A percentile compares a stretch with the other conserved stretches of the same genome.
phyloP scores from a whole-genome alignment of 345 rosid species.

The Capsella bursapastoris region DNA sequence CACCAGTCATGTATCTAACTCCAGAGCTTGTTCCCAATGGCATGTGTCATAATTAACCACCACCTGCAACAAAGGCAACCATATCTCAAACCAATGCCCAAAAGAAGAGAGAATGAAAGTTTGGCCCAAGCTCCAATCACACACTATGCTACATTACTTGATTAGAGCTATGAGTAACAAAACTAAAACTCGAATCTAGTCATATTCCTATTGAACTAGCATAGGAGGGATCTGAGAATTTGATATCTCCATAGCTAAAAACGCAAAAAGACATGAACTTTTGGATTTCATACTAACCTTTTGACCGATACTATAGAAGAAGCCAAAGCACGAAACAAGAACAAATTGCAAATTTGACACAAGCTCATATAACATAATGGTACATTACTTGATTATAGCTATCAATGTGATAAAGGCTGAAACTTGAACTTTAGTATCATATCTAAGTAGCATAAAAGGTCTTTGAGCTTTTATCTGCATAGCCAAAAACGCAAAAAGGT shows the following conservation, averaged over 20 bases:
- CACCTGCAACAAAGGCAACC: slow-evolving; percentile 56
- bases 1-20: slow-evolving; percentile 84
- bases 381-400: not conserved
- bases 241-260: not conserved
- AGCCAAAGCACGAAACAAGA: not conserved
- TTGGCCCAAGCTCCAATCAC: too few species aligned
- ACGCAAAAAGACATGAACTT: not conserved
- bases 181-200: not conserved
- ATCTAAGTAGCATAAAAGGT: too few species aligned
- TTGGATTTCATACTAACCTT: not conserved
- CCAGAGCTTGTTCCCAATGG: slow-evolving; percentile 83
- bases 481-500: too few species aligned
- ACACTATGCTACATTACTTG: not conserved
- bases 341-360: not conserved
- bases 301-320: not conserved
- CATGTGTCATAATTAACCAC: slow-evolving; percentile 86
- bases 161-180: not conserved
- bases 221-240: not conserved
- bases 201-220: not conserved
- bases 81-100: not conserved
- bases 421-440: not conserved
- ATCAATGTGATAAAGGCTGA: not conserved
- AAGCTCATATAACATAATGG: not conserved
- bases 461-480: too few species aligned
- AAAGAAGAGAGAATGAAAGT: too few species aligned